These are phyloP conservation scores for Tolypocladium album DNA, from an alignment of 2,329 filamentous ascomycete species.

Conservation along the genomic window DNA sequence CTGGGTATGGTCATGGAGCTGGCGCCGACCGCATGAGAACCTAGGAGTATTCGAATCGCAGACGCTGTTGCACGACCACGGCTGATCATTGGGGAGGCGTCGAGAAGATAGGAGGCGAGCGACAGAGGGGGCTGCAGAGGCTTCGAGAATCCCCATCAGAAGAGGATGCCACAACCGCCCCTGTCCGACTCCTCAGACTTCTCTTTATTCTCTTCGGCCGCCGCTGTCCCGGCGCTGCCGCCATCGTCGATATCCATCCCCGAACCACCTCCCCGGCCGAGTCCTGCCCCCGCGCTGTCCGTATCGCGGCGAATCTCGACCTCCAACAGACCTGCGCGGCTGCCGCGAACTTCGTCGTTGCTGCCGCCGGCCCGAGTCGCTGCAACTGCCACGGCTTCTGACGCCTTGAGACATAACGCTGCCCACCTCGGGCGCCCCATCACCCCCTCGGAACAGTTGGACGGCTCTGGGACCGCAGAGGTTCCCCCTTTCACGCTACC, in stretches of 20 bases:
- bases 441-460: not conserved
- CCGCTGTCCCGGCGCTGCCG: not conserved
- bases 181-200: constrained; percentile 9
- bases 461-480: not conserved
- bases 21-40: not conserved
- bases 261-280: not conserved
- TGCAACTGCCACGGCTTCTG: constrained; percentile 2
- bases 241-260: constrained; percentile 9
- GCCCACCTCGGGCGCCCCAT: not conserved
- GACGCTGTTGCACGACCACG: not conserved
- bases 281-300: constrained; percentile 11
- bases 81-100: not conserved
- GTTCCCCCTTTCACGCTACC: constrained; percentile 9
- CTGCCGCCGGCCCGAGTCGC: constrained; percentile 23
- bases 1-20: not conserved
- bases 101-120: not conserved
- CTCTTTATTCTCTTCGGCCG: not conserved
- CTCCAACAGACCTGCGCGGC: constrained; percentile 18
- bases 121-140: not conserved
- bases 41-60: not conserved
- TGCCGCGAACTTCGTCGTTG: constrained; percentile 32
- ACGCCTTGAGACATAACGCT: not conserved
- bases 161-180: constrained; percentile 15
- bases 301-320: constrained; percentile 11
- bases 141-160: not conserved